These are phyloP conservation scores for Blastobotrys peoriensis DNA, from an alignment of 805 yeast species.

Conservation along the genomic window DNA sequence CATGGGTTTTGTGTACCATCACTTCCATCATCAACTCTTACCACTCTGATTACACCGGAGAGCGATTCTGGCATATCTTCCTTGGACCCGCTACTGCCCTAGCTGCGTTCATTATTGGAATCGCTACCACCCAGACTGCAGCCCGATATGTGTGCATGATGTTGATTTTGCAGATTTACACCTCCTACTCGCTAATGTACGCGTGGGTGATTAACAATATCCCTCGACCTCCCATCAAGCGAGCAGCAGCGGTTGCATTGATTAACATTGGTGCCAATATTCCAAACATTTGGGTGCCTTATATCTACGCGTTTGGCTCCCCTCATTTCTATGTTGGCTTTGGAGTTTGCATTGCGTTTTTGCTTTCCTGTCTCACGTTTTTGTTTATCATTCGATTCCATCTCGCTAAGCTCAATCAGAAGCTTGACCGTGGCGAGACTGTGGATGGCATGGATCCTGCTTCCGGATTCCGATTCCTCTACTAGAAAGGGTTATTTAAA, in stretches of 20 bases:
- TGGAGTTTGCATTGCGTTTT: conserved; percentile 19
- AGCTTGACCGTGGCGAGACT: conserved; percentile 20
- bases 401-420: conserved; percentile 18
- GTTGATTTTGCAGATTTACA: conserved; percentile 48
- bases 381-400: conserved; percentile 13
- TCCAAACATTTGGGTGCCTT: conserved; percentile 25
- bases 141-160: conserved; percentile 57
- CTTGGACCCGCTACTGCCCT: conserved; percentile 41
- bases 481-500: conserved; percentile 7
- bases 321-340: conserved; percentile 27
- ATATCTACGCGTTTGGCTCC: conserved; percentile 16
- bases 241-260: conserved; percentile 51
- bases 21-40: conserved; percentile 48
- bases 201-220: conserved; percentile 53
- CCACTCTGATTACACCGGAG: conserved; percentile 53
- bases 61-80: conserved; percentile 44
- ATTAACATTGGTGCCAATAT: conserved; percentile 38
- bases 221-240: conserved; percentile 53
- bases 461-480: conserved; percentile 24
- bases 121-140: conserved; percentile 42
- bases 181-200: conserved; percentile 46
- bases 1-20: conserved; percentile 47
- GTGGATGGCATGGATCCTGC: conserved; percentile 25
- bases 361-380: conserved; percentile 13
- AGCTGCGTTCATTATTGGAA: conserved; percentile 16